A percentile compares a stretch with the other conserved stretches of the same genome.
Evolutionary conservation across 2,329 filamentous ascomycete species (phyloP).

Genomic region (Fusarium haematococcum): DNA sequence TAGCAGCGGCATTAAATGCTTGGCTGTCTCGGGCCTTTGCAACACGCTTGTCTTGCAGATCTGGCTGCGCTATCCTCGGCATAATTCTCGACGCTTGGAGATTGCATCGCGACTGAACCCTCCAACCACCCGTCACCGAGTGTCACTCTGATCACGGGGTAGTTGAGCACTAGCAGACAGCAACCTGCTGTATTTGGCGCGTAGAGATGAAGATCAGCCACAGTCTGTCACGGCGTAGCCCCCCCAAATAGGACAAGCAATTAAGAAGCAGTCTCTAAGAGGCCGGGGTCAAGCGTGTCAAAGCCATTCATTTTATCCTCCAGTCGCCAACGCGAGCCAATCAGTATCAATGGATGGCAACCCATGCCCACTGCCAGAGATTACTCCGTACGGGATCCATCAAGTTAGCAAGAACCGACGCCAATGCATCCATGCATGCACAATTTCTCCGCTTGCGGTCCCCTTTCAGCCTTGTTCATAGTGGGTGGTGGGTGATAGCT

Average conservation of each 20-base stretch:
- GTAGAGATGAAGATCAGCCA: conserved; percentile 42
- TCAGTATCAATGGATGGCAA: conserved; percentile 2
- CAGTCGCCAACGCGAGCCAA: conserved; percentile 18
- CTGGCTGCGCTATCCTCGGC: conserved; percentile 7
- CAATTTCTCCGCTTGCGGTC: conserved; percentile 18
- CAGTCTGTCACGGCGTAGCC: conserved; percentile 21
- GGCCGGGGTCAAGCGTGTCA: conserved; percentile 17
- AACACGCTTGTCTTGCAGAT: conserved; percentile 18
- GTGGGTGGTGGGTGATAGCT: conserved; percentile 6
- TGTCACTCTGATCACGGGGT: conserved; percentile 10
- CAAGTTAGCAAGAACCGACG: not conserved
- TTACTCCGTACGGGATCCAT: not conserved
- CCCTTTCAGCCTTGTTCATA: conserved; percentile 27
- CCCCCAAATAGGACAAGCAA: conserved; percentile 29
- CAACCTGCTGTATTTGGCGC: conserved; percentile 35
- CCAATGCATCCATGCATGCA: conserved; percentile 1
- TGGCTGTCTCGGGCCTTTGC: conserved; percentile 12
- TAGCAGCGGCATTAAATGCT: conserved; percentile 8
- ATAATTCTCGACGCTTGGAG: conserved; percentile 16
- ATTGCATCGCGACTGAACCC: not conserved
- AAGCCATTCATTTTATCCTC: conserved; percentile 7
- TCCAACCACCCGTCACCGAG: conserved; percentile 4
- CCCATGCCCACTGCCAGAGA: conserved; percentile 15
- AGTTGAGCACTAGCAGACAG: conserved; percentile 1
- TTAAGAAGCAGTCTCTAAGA: conserved; percentile 2